A percentile compares a stretch with the other conserved stretches of the same genome.
Evolutionary conservation across 75 land plant species (phyloP).

Genomic region (Picea sitchensis): DNA sequence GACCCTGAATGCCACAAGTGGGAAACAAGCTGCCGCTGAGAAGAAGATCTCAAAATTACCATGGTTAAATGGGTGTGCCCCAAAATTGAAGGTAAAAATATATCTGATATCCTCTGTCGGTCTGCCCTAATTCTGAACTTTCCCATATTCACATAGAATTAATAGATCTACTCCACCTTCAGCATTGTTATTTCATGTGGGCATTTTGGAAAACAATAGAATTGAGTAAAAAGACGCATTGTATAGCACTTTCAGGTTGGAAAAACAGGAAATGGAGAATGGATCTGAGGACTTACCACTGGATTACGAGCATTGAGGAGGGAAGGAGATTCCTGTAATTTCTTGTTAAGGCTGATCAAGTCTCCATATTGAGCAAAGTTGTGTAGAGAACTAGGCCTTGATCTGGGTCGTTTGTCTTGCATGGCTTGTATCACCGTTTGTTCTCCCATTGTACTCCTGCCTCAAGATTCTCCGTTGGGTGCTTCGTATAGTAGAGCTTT

Average conservation of each 20-base stretch:
- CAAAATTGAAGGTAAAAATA: background rate
- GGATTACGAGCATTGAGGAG: slow-evolving; percentile 55
- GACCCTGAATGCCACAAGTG: background rate
- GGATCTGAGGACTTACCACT: background rate
- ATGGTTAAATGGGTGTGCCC: background rate
- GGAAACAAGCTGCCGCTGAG: background rate
- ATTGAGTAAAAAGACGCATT: background rate
- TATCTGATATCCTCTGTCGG: background rate
- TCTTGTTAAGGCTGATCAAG: slow-evolving; percentile 36
- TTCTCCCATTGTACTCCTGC: background rate
- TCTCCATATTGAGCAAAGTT: slow-evolving; percentile 51
- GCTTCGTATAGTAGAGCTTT: background rate
- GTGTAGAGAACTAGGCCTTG: slow-evolving; percentile 48
- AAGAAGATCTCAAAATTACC: background rate
- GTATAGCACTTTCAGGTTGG: background rate
- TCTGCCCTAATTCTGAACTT: background rate
- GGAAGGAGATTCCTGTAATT: slow-evolving; percentile 38
- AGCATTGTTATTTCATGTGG: background rate
- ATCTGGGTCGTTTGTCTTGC: slow-evolving; percentile 32
- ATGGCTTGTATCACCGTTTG: background rate
- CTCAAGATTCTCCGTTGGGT: background rate
- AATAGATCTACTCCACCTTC: background rate
- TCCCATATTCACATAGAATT: too few species aligned
- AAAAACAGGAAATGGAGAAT: background rate
- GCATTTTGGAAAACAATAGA: background rate